These are phyloP conservation scores for Miscanthus lutarioriparius DNA, from an alignment of 176 grass and related monocot genomes.

Conservation along the genomic window DNA sequence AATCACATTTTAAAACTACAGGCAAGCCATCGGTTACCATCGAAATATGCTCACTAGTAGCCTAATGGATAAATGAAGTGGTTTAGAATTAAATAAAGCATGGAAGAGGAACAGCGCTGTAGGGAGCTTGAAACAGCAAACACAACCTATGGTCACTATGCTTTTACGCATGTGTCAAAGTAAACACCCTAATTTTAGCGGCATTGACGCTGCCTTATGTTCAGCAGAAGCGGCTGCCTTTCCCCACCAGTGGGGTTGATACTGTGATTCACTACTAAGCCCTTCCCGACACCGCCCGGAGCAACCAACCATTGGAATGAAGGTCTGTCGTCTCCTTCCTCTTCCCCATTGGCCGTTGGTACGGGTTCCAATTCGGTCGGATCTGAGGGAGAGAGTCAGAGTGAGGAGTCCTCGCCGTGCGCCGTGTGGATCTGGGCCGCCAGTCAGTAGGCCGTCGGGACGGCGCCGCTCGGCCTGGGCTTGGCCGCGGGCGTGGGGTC, in stretches of 20 bases:
- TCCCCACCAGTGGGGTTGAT: background rate
- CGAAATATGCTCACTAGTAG: background rate
- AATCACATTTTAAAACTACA: background rate
- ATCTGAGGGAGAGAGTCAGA: background rate
- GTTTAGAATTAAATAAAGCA: background rate
- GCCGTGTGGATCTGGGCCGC: background rate
- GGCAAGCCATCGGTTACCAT: background rate
- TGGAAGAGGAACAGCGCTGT: background rate
- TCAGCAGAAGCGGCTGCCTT: background rate
- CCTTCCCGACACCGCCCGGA: background rate
- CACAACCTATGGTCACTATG: background rate
- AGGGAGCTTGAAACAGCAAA: background rate
- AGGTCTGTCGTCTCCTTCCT: background rate
- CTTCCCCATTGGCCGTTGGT: background rate
- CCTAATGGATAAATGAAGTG: background rate
- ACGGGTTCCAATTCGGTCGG: background rate
- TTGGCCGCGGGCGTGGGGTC: too few relatives aligned
- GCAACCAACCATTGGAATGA: background rate
- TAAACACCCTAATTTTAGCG: background rate
- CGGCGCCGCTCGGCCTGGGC: too few relatives aligned
- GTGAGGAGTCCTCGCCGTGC: background rate
- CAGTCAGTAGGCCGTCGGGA: too few relatives aligned
- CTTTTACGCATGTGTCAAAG: background rate
- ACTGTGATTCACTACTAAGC: background rate
- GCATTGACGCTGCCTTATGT: background rate